Evolutionary conservation across 2,329 filamentous ascomycete species (phyloP), one percentile per base, ranked within the genome.

Genomic region (Colletotrichum horii): DNA sequence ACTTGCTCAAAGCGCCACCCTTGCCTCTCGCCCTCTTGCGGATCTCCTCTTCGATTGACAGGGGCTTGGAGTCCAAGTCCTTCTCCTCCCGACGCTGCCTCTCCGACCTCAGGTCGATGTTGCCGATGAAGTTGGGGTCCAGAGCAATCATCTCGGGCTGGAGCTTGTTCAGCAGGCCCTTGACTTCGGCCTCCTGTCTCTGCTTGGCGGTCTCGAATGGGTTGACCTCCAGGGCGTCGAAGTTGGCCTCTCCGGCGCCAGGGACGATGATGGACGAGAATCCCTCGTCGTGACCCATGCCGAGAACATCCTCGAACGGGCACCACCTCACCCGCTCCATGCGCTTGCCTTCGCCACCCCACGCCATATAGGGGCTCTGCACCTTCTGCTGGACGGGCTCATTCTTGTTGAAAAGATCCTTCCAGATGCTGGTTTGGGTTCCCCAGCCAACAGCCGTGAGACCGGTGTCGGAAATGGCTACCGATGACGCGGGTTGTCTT

Each of bases 71-170:
- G 79, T 98, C 96, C 55, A 97, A 89, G 82, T 98, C 94, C 81
- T 91, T 93, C 81, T 97, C 95, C 30, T 92, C 92, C 81, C 92
- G 90, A 65, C 93, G 90, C 87, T 97, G 93, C 86, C 94, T 90
- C 76, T 96, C 92, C 43, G 94, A 95, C 66, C 94, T 91, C 73
- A 96, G 88, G 83, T 99, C 96, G 36, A 99, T 89, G 79, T 93
- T 95, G 71, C 97, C 97, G 80, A 99, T 92, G 82, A 96, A 97
- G 84, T 97, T 94, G 79, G 97, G 96, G 82, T 99, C 94, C 26
- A 99, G 88, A 2, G 95, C 95, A 77, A 99, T 99, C 95, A 98
- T 99, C 82, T 98, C 96, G 5, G 97, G 96, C 81, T 96, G 93
- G 64, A 99, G 89, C 88, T 99, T 99, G 89, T 97, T 98, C 80